Percentiles rank a stretch among this genome's conserved stretches.
phyloP scores from a whole-genome alignment of 1,284 basidiomycete species.

The Melampsora americana region DNA sequence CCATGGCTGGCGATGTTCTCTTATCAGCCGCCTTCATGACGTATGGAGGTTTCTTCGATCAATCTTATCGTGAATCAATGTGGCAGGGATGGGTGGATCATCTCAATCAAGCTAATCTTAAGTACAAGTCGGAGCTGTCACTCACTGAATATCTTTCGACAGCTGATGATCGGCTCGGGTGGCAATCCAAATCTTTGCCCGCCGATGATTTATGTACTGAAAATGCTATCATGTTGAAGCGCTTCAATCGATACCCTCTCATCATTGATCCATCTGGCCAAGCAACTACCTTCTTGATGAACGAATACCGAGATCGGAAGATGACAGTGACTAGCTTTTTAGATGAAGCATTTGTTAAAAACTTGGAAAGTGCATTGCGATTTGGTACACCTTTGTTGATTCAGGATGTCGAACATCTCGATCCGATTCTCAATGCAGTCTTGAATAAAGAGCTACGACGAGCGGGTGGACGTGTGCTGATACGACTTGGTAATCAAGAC shows the following conservation, averaged over 20 bases:
- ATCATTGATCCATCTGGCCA: conserved; percentile 99
- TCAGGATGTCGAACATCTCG: conserved; percentile 95
- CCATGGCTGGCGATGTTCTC: conserved; percentile 94
- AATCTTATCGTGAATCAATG: conserved; percentile 94
- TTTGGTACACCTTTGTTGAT: conserved; percentile 97
- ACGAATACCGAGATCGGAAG: conserved; percentile 93
- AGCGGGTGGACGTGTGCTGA: conserved; percentile 87
- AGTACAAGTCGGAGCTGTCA: conserved; percentile 86
- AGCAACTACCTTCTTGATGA: conserved; percentile 86
- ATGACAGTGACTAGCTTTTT: conserved; percentile 98
- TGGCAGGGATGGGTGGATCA: conserved; percentile 93
- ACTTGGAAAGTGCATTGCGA: conserved; percentile 94
- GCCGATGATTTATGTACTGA: conserved; percentile 93
- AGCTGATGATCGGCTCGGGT: conserved; percentile 89
- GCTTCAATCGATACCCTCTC: conserved; percentile 95
- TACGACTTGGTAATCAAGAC: conserved; percentile 96
- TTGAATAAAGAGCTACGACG: conserved; percentile 91
- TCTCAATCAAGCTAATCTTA: conserved; percentile 81
- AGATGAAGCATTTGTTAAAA: conserved; percentile 97
- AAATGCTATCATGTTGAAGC: conserved; percentile 94
- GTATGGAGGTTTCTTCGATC: conserved; percentile 98
- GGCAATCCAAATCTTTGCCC: conserved; percentile 92
- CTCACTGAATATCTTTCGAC: conserved; percentile 95
- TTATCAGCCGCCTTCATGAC: conserved; percentile 95
- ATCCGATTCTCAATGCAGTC: conserved; percentile 96